A percentile compares a stretch with the other conserved stretches of the same genome.
Conservation (phyloP, 331 rosid genomes). For the Quercus phellos region DNA sequence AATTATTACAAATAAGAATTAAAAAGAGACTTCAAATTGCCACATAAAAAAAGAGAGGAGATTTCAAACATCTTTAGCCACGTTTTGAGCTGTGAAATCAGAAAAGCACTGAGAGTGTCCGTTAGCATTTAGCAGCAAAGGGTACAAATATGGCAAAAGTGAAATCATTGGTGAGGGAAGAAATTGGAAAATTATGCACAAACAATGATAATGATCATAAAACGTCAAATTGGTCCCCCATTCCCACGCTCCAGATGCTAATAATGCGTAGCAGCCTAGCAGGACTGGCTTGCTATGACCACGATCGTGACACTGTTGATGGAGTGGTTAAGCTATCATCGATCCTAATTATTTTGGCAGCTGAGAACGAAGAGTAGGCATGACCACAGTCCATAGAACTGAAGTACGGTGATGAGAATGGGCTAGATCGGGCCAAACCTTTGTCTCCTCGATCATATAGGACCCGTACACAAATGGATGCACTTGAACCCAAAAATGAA, state of each 20-base stretch:
- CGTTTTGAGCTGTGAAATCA: neutral
- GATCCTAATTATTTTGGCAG: neutral
- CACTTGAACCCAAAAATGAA: too few species aligned
- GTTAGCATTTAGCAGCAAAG: neutral
- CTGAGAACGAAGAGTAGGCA: too few species aligned
- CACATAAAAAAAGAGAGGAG: too few species aligned
- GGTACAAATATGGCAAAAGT: neutral
- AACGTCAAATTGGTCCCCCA: conserved; percentile 10
- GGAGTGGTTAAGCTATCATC: neutral
- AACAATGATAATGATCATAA: neutral
- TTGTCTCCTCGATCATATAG: too few species aligned
- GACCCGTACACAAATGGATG: too few species aligned
- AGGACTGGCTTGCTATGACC: neutral
- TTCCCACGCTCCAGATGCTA: neutral
- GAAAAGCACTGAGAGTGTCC: neutral
- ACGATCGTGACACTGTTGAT: neutral
- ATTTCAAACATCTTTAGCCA: neutral
- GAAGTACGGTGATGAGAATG: too few species aligned
- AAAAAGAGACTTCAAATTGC: neutral
- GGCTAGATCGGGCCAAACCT: too few species aligned
- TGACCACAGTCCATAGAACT: too few species aligned
- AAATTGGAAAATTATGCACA: neutral
- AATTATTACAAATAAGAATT: neutral
- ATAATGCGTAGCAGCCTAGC: too few species aligned
- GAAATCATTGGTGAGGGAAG: neutral